Conservation (phyloP, 306 rosid genomes). For the Glycine tomentella region DNA sequence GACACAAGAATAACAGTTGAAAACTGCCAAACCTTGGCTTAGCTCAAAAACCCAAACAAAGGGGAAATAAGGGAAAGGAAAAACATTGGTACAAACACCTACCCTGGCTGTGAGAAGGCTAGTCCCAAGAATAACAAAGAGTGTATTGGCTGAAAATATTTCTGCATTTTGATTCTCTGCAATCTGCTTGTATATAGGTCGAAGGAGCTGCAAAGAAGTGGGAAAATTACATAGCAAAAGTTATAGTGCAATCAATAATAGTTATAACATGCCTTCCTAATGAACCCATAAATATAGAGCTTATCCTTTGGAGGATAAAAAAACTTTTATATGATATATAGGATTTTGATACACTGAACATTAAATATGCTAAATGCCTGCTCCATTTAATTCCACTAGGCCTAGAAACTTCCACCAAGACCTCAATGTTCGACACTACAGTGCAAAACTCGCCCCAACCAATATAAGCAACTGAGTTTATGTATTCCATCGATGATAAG, state of each 20-base stretch:
- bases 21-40: constrained; percentile 15
- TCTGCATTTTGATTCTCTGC: constrained; percentile 99
- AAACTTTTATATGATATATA: no score
- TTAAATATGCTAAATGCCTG: no score
- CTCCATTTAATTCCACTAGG: no score
- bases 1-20: constrained; percentile 9
- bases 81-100: constrained; percentile 42
- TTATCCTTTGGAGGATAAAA: no score
- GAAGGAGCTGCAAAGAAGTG: constrained; percentile 79
- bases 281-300: not conserved
- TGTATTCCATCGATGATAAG: no score
- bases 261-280: constrained; percentile 33
- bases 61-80: not conserved
- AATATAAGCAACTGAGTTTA: no score
- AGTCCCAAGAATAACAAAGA: constrained; percentile 97
- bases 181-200: constrained; percentile 97
- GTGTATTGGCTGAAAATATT: constrained; percentile 97
- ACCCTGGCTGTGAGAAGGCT: constrained; percentile 99
- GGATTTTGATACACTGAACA: no score
- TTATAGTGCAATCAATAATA: constrained; percentile 1
- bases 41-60: constrained; percentile 38
- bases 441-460: no score
- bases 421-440: no score
- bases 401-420: no score
- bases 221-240: constrained; percentile 42